Base-by-base conservation (phyloP, 371 early-diverging fungal genomes). In the Rhizomucor pusillus region DNA sequence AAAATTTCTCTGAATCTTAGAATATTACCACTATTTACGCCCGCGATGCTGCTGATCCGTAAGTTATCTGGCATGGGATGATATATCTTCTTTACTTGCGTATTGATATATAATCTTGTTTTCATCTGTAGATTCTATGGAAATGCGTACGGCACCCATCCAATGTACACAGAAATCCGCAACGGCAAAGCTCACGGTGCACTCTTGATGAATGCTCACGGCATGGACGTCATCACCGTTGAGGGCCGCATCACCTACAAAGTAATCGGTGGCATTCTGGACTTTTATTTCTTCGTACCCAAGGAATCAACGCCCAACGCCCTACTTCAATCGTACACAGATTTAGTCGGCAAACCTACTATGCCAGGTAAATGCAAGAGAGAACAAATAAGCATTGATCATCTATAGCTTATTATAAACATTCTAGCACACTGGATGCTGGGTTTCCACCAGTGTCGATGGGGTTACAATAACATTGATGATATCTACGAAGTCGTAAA, bases 371-470 rank as follows among this genome's bases (percentile, higher is more conserved):
- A 50, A 41, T 55, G 1, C 18, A 14, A 11, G 3, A 41, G 41
- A 41, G 4, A 41, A 41, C 3, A 11, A 41, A 41, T 5, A 41
- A 14, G 41, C 5, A 16, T 41, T 41, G 19, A 41, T 5, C 12
- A 5, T 3, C 41, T 11, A 41, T 41, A 12, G 41, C 19, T 41
- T 41, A 19, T 56, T 25, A 23, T 36, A 22, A 7, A 7, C 29
- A 7, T 29, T 39, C 18, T 51, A 51, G 53, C 63, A 1, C 58
- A 46, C 9, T 63, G 82, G 80, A 54, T 72, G 34, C 60, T 88
- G 37, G 88, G 88, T 0, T 81, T 74, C 57, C 88, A 89, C 51
- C 90, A 89, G 49, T 88, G 82, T 52, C 81, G 89, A 47, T 90
- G 79, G 66, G 89, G 88, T 40, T 89, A 86, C 62, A 47, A 67